Percentiles rank a stretch among this genome's conserved stretches.
These are phyloP conservation scores for Thalassiosira profunda DNA, from an alignment of 108 stramenopile genomes.

Conservation along the genomic window DNA sequence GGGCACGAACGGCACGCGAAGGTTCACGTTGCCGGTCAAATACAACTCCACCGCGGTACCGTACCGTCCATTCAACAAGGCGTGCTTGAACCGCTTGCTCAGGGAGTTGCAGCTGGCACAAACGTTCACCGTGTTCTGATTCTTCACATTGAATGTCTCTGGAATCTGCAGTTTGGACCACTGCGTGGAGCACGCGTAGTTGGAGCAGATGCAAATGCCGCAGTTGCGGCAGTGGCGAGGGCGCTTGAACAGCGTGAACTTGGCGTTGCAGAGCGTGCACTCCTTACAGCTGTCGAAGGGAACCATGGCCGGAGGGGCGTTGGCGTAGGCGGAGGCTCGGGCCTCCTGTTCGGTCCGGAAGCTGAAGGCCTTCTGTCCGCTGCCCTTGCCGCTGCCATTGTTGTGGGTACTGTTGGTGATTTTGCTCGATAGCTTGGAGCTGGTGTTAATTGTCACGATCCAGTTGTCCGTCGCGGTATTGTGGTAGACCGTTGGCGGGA, in stretches of 20 bases:
- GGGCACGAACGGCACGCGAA: slow-evolving; percentile 72
- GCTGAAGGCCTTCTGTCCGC: slow-evolving; percentile 87
- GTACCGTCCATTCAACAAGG: slow-evolving; percentile 70
- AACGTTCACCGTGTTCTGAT: slow-evolving; percentile 57
- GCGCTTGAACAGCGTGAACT: slow-evolving; percentile 73
- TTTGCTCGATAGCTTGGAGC: slow-evolving; percentile 58
- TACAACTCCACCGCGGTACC: slow-evolving; percentile 74
- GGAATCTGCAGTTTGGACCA: slow-evolving; percentile 80
- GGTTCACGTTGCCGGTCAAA: slow-evolving; percentile 84
- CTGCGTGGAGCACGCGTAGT: slow-evolving; percentile 51
- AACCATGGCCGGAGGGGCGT: slow-evolving; percentile 83
- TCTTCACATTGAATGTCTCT: slow-evolving; percentile 86
- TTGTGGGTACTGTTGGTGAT: no score
- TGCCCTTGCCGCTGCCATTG: no score
- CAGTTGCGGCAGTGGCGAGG: slow-evolving; percentile 82
- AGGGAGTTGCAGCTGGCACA: slow-evolving; percentile 72
- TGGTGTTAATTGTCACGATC: slow-evolving; percentile 87
- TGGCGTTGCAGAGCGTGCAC: slow-evolving; percentile 74
- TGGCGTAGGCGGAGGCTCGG: slow-evolving; percentile 89
- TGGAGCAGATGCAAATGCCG: slow-evolving; percentile 77
- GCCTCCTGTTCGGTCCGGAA: slow-evolving; percentile 81
- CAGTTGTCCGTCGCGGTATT: slow-evolving; percentile 84
- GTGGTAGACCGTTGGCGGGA: slow-evolving; percentile 82
- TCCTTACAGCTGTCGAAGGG: slow-evolving; percentile 54
- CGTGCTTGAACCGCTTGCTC: slow-evolving; percentile 63